Conservation (phyloP, 345 rosid genomes). For the Adansonia digitata region DNA sequence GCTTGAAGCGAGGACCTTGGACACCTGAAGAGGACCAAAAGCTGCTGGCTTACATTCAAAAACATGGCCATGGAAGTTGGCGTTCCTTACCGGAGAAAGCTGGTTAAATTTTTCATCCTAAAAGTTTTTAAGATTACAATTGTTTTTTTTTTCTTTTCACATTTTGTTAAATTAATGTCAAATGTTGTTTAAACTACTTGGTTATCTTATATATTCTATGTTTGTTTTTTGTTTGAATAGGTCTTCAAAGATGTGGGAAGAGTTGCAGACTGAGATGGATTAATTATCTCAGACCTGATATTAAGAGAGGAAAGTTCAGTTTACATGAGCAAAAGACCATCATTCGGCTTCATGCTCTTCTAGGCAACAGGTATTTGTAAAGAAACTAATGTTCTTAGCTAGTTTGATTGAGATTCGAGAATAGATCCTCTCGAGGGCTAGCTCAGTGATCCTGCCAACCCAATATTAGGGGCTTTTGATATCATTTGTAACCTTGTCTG, state of each 20-base stretch:
- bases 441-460: too few relatives aligned
- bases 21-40: background rate
- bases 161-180: too few relatives aligned
- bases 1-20: background rate
- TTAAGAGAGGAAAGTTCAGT: background rate
- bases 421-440: too few relatives aligned
- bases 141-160: too few relatives aligned
- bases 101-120: background rate
- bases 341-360: background rate
- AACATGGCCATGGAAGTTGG: background rate
- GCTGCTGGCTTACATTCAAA: background rate
- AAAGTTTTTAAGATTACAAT: background rate
- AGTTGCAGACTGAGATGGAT: slow-evolving; percentile 1
- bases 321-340: background rate
- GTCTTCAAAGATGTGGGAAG: slow-evolving; percentile 3
- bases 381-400: too few relatives aligned
- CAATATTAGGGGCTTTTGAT: too few relatives aligned
- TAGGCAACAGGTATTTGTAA: background rate
- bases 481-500: too few relatives aligned
- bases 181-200: too few relatives aligned
- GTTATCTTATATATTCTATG: too few relatives aligned
- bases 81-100: background rate
- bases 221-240: background rate
- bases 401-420: too few relatives aligned
- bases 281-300: background rate